A percentile compares a stretch with the other conserved stretches of the same genome.
Evolutionary conservation across 805 yeast genomes (phyloP).

Genomic region (Yamadazyma nakazawae): DNA sequence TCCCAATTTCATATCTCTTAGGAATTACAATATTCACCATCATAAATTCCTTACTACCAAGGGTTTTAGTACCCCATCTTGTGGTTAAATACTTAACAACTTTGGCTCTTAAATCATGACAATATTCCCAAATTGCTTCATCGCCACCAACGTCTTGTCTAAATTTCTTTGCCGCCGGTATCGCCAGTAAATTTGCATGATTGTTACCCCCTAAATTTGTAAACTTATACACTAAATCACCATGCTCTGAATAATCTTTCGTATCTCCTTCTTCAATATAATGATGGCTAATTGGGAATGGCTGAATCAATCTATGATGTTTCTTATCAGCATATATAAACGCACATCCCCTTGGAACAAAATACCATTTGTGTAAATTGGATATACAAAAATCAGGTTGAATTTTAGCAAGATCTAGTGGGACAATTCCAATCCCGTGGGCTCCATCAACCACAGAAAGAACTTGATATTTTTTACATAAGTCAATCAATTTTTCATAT

Average conservation of each 20-base stretch:
- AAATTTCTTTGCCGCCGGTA: constrained; percentile 52
- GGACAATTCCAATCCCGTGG: constrained; percentile 58
- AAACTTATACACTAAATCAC: constrained; percentile 44
- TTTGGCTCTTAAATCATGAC: constrained; percentile 30
- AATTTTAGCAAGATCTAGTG: constrained; percentile 37
- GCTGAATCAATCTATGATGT: constrained; percentile 49
- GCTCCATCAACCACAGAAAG: constrained; percentile 70
- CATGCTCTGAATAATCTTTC: neutral
- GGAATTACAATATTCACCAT: constrained; percentile 13
- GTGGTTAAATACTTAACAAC: constrained; percentile 29
- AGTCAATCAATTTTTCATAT: constrained; percentile 41
- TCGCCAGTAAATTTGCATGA: constrained; percentile 40
- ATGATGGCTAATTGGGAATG: constrained; percentile 55
- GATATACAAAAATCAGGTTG: constrained; percentile 60
- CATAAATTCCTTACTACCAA: constrained; percentile 2
- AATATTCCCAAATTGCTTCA: constrained; percentile 46
- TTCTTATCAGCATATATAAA: constrained; percentile 53
- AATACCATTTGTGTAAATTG: constrained; percentile 71
- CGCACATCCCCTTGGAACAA: constrained; percentile 56
- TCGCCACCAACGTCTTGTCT: constrained; percentile 63
- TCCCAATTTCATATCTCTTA: neutral
- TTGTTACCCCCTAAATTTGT: constrained; percentile 48
- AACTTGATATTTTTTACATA: constrained; percentile 46
- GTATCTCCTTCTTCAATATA: constrained; percentile 20
- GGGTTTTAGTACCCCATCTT: constrained; percentile 9